Evolutionary conservation across 306 rosid species (phyloP).

Genomic region (Prinsepia uniflora): DNA sequence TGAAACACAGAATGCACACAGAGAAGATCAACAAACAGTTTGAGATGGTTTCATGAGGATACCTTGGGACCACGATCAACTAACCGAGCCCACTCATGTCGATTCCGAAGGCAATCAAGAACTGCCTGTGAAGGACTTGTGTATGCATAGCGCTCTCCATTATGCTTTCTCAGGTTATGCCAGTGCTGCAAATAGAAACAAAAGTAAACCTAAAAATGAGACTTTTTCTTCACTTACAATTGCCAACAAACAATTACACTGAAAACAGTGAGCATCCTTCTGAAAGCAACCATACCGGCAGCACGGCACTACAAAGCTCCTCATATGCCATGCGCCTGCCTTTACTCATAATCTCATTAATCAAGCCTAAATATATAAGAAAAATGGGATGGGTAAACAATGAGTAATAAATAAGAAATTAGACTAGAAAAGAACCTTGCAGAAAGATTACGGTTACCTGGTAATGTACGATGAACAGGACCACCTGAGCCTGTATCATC

Average conservation of each 20-base stretch:
- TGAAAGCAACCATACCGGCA: constrained; percentile 60
- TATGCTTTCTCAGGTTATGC: constrained; percentile 94
- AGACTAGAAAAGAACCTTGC: not conserved
- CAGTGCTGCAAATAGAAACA: constrained; percentile 67
- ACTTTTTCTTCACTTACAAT: not conserved
- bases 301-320: constrained; percentile 87
- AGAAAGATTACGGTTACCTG: constrained; percentile 52
- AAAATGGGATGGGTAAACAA: constrained; percentile 30
- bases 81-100: constrained; percentile 93
- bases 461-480: constrained; percentile 84
- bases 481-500: constrained; percentile 71
- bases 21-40: not conserved
- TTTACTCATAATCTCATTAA: constrained; percentile 92
- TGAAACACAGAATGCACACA: not conserved
- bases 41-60: constrained; percentile 20
- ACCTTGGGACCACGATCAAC: constrained; percentile 99
- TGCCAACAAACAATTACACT: constrained; percentile 1
- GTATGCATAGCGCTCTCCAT: constrained; percentile 97
- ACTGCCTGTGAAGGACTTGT: constrained; percentile 97
- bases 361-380: constrained; percentile 55
- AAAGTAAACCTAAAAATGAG: not conserved
- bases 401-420: not conserved
- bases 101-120: constrained; percentile 92
- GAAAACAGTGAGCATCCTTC: constrained; percentile 8
- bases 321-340: constrained; percentile 89